Percentiles rank a stretch among this genome's conserved stretches.
These are phyloP conservation scores for Arthroderma uncinatum DNA, from an alignment of 2,329 filamentous ascomycete species.

Conservation along the genomic window DNA sequence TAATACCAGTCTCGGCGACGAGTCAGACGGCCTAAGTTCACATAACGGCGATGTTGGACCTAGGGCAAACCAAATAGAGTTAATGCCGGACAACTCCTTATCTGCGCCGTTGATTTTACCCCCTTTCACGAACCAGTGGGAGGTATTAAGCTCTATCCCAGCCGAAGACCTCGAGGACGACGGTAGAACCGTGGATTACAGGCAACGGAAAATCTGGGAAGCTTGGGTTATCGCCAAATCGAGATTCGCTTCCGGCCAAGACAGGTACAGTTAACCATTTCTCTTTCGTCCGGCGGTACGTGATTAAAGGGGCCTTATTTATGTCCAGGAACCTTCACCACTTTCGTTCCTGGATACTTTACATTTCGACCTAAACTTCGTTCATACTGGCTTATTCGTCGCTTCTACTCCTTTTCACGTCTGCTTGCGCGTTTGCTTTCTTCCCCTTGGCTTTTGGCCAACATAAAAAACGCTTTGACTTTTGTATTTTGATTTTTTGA, in stretches of 20 bases:
- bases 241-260: not conserved
- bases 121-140: conserved; percentile 14
- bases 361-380: too few species aligned
- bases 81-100: conserved; percentile 15
- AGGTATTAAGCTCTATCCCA: conserved; percentile 21
- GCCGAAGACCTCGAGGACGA: conserved; percentile 30
- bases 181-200: conserved; percentile 24
- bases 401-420: not conserved
- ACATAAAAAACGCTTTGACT: not conserved
- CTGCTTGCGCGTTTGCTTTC: not conserved
- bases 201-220: conserved; percentile 29
- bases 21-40: conserved; percentile 16
- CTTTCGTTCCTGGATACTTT: too few species aligned
- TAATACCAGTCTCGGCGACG: conserved; percentile 14
- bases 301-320: too few species aligned
- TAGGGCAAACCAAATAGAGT: conserved; percentile 15
- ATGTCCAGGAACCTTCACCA: too few species aligned
- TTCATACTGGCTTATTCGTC: not conserved
- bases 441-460: not conserved
- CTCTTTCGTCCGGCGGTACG: not conserved
- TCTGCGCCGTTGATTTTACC: conserved; percentile 11
- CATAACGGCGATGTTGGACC: conserved; percentile 17
- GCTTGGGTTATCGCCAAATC: conserved; percentile 27
- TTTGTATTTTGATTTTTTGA: not conserved
- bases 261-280: not conserved